phyloP scores from a whole-genome alignment of 2,329 filamentous ascomycete species.

The Pseudophaeomoniella oleicola region DNA sequence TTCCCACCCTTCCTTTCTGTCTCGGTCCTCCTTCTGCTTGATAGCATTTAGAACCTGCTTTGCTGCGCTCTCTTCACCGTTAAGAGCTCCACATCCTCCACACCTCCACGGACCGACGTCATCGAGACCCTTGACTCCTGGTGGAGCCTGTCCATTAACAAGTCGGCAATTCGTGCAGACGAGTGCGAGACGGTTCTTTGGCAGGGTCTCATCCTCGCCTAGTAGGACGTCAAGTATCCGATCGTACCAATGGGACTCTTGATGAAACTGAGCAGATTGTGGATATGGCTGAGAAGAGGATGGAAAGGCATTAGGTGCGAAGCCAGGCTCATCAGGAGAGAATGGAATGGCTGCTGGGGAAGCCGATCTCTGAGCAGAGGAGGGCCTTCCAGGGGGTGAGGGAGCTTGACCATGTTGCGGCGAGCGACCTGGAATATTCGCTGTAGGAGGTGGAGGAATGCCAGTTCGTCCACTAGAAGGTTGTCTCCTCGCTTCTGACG shows the following conservation, averaged over 20 bases:
- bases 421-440: slow-evolving; percentile 40
- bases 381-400: slow-evolving; percentile 4
- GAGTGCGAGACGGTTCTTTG: slow-evolving; percentile 79
- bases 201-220: slow-evolving; percentile 84
- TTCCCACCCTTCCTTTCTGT: slow-evolving; percentile 8
- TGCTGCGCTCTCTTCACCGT: slow-evolving; percentile 61
- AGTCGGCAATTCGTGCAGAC: slow-evolving; percentile 72
- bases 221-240: slow-evolving; percentile 80
- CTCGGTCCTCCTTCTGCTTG: slow-evolving; percentile 4
- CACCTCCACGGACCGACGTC: slow-evolving; percentile 84
- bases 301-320: slow-evolving; percentile 33
- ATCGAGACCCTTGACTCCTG: slow-evolving; percentile 60
- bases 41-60: slow-evolving; percentile 58
- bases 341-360: slow-evolving; percentile 3
- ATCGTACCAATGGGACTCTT: slow-evolving; percentile 70
- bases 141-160: slow-evolving; percentile 91
- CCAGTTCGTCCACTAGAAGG: slow-evolving; percentile 31
- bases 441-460: slow-evolving; percentile 47
- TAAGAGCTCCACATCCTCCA: slow-evolving; percentile 65
- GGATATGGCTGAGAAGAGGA: slow-evolving; percentile 6
- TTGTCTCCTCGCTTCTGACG: slow-evolving; percentile 12
- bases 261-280: slow-evolving; percentile 11
- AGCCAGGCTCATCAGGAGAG: slow-evolving; percentile 24
- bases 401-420: slow-evolving; percentile 10
- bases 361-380: slow-evolving; percentile 1